Evolutionary conservation across 768 basidiomycete genomes (phyloP).

Genomic region (Xerocomellus amylosporus): DNA sequence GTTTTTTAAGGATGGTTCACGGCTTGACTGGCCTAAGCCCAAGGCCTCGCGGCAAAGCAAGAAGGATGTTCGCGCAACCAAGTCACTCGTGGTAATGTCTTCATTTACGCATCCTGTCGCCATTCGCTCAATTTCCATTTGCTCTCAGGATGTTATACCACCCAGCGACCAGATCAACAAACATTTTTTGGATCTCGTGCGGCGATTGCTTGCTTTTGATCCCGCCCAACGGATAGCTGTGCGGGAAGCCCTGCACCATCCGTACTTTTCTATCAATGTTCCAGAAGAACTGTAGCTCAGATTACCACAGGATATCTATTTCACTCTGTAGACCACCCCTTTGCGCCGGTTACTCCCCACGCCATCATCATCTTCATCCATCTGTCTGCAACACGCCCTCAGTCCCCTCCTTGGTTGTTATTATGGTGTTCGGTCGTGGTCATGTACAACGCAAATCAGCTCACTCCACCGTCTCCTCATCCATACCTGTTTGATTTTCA

Average conservation of each 20-base stretch:
- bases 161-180: conserved; percentile 69
- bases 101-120: conserved; percentile 8
- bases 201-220: conserved; percentile 85
- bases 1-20: conserved; percentile 84
- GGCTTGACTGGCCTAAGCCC: conserved; percentile 90
- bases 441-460: conserved; percentile 37
- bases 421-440: conserved; percentile 37
- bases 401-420: conserved; percentile 32
- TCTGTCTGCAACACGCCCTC: conserved; percentile 24
- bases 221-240: conserved; percentile 86
- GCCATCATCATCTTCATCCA: conserved; percentile 22
- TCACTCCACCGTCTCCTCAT: conserved; percentile 27
- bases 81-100: conserved; percentile 64
- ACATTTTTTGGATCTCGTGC: conserved; percentile 85
- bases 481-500: conserved; percentile 29
- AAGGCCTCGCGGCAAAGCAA: conserved; percentile 86
- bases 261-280: conserved; percentile 73
- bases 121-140: conserved; percentile 4
- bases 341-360: conserved; percentile 21
- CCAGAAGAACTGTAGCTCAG: conserved; percentile 61
- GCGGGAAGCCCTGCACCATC: conserved; percentile 81
- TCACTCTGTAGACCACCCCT: conserved; percentile 33
- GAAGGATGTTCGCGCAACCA: conserved; percentile 89
- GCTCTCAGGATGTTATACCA: conserved; percentile 75
- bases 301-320: conserved; percentile 35